Evolutionary conservation across 306 rosid species (phyloP).

Genomic region (Quercus cerris): DNA sequence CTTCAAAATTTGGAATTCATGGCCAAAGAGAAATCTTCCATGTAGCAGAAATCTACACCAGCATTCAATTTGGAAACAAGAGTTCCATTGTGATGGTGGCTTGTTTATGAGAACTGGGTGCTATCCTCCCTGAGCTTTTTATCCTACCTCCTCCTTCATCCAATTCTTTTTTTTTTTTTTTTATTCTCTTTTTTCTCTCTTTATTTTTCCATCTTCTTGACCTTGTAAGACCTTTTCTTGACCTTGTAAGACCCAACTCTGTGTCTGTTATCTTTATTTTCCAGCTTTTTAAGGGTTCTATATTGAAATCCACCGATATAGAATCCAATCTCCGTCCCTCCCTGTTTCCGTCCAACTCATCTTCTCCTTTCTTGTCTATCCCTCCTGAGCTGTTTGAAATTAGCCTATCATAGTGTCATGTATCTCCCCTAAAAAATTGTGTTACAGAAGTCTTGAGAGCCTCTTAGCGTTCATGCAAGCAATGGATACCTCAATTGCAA

Average conservation of each 20-base stretch:
- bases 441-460: background rate
- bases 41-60: conserved; percentile 22
- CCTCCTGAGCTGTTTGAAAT: conserved; percentile 90
- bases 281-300: conserved; percentile 1
- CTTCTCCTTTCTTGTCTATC: conserved; percentile 97
- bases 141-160: background rate
- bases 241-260: conserved; percentile 82
- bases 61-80: conserved; percentile 31
- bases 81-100: background rate
- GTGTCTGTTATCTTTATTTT: conserved; percentile 16
- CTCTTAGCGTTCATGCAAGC: background rate
- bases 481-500: conserved; percentile 17
- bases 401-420: background rate
- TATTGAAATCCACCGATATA: conserved; percentile 26
- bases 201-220: conserved; percentile 59
- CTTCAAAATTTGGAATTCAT: conserved; percentile 29
- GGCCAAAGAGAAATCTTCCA: conserved; percentile 27
- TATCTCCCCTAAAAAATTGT: background rate
- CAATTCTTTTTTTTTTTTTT: background rate
- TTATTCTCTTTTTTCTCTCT: background rate
- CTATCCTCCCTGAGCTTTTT: conserved; percentile 96
- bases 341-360: conserved; percentile 52
- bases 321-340: conserved; percentile 27
- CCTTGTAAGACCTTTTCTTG: conserved; percentile 99
- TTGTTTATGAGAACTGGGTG: conserved; percentile 41